phyloP scores from a whole-genome alignment of 306 rosid species.

The Lagenaria siceraria region DNA sequence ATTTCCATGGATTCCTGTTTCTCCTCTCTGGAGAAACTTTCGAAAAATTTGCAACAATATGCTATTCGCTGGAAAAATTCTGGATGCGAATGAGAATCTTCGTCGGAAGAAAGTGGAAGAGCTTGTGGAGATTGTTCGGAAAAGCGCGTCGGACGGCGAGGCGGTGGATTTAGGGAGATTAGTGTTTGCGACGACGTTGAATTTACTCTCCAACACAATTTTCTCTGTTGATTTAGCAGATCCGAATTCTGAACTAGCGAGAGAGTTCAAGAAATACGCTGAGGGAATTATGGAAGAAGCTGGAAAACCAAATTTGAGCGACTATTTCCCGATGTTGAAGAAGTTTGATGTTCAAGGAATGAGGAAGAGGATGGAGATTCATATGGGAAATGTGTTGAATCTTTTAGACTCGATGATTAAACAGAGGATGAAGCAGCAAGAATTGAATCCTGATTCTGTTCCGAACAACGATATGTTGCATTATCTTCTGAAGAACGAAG shows the following conservation, averaged over 20 bases:
- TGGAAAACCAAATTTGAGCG: constrained; percentile 13
- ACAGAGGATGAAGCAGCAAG: not conserved
- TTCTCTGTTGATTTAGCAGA: constrained; percentile 31
- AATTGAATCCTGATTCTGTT: not conserved
- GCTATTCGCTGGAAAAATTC: constrained; percentile 5
- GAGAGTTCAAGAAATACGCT: constrained; percentile 13
- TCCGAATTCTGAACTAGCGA: constrained; percentile 18
- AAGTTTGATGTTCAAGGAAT: constrained; percentile 1
- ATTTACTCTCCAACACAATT: constrained; percentile 26
- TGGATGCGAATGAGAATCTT: constrained; percentile 23
- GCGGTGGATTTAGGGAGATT: constrained; percentile 19
- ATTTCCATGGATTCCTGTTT: constrained; percentile 18
- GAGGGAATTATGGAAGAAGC: constrained; percentile 2
- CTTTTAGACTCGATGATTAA: not conserved
- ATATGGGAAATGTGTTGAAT: not conserved
- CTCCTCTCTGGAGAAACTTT: constrained; percentile 18
- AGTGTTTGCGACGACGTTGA: constrained; percentile 18
- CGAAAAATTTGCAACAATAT: not conserved
- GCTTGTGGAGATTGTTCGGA: not conserved
- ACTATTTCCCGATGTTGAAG: constrained; percentile 5
- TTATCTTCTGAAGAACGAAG: not conserved
- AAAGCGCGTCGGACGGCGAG: constrained; percentile 9
- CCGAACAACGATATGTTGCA: constrained; percentile 7
- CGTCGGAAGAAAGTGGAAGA: constrained; percentile 16
- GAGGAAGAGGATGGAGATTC: not conserved